Evolutionary conservation across 768 basidiomycete species (phyloP).

Genomic region (Xerocomus brunneocitrinus): DNA sequence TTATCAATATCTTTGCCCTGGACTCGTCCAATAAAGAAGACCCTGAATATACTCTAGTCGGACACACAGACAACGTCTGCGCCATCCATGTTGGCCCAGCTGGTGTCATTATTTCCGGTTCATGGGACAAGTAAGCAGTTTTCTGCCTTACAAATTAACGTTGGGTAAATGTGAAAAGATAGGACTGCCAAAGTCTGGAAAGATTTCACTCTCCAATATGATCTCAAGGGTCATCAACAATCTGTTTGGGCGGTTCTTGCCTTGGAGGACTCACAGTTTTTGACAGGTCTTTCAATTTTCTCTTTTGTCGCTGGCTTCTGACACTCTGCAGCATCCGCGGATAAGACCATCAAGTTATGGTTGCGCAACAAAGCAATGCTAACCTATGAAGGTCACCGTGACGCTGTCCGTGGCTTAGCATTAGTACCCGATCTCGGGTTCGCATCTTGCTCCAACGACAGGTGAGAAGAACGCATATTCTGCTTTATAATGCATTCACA

Average conservation of each 20-base stretch:
- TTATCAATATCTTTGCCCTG: conserved; percentile 80
- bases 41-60: conserved; percentile 78
- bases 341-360: conserved; percentile 92
- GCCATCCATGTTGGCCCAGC: conserved; percentile 65
- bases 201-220: conserved; percentile 64
- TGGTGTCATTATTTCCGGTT: conserved; percentile 85
- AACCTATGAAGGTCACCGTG: conserved; percentile 82
- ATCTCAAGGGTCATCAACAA: conserved; percentile 81
- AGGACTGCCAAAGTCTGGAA: conserved; percentile 96
- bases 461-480: conserved; percentile 39
- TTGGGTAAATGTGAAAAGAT: conserved; percentile 5
- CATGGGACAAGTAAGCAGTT: conserved; percentile 85
- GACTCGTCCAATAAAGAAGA: conserved; percentile 53
- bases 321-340: conserved; percentile 73
- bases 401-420: conserved; percentile 85
- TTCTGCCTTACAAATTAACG: neutral
- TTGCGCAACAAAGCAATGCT: conserved; percentile 65
- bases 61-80: conserved; percentile 90
- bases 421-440: conserved; percentile 84
- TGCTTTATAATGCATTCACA: neutral
- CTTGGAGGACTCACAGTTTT: conserved; percentile 65
- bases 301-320: conserved; percentile 1
- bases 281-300: conserved; percentile 63
- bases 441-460: conserved; percentile 94
- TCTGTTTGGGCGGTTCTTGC: conserved; percentile 93